Conservation (phyloP, 2,329 filamentous ascomycete species). For the Myriosclerotinia duriaeana region DNA sequence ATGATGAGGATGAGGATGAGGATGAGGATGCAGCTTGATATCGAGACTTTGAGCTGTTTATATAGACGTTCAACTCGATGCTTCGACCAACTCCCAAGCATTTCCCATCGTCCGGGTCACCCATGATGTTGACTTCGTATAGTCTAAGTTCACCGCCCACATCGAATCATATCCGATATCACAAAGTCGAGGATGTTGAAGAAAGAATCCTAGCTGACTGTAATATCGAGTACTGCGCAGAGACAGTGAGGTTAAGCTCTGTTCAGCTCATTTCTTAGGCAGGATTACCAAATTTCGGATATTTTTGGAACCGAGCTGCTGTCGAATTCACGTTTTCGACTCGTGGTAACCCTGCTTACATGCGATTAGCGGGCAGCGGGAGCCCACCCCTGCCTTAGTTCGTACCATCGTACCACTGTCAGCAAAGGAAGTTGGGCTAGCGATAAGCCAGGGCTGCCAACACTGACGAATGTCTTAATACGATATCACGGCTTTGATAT, state of each 20-base stretch:
- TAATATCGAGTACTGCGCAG: background rate
- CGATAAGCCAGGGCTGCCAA: background rate
- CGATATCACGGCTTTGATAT: background rate
- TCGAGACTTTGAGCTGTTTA: slow-evolving; percentile 11
- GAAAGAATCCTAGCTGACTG: slow-evolving; percentile 3
- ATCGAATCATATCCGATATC: background rate
- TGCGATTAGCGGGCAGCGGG: background rate
- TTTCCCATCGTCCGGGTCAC: background rate
- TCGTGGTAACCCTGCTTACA: slow-evolving; percentile 11
- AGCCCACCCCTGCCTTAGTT: slow-evolving; percentile 2
- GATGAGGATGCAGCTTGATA: slow-evolving; percentile 16
- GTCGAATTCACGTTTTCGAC: slow-evolving; percentile 3
- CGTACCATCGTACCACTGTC: background rate
- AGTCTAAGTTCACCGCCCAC: slow-evolving; percentile 5
- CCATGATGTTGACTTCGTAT: slow-evolving; percentile 16
- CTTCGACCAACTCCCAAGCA: background rate
- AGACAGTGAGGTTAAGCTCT: slow-evolving; percentile 8
- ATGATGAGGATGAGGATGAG: background rate
- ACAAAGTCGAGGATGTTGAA: slow-evolving; percentile 2
- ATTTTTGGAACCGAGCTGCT: slow-evolving; percentile 6
- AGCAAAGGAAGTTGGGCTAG: background rate
- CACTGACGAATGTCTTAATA: background rate
- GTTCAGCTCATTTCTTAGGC: background rate
- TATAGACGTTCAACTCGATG: slow-evolving; percentile 21
- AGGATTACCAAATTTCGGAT: background rate